phyloP scores from a whole-genome alignment of 192 early-diverging fungal species.

The Coemansia sp. region DNA sequence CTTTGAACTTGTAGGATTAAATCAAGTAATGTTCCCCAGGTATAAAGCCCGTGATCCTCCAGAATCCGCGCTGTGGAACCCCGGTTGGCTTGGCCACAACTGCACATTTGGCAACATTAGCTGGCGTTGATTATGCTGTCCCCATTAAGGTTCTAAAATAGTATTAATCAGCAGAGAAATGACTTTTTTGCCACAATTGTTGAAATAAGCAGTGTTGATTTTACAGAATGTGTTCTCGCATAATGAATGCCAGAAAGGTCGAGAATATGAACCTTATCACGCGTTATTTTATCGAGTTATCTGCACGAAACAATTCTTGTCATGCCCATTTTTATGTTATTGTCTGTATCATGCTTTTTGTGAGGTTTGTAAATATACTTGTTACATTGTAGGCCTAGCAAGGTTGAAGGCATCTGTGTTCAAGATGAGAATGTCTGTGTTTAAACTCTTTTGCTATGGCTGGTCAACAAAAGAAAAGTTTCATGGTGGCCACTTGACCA shows the following conservation, averaged over 20 bases:
- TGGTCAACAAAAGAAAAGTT: too few relatives aligned
- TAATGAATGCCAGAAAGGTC: neutral
- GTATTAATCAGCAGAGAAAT: neutral
- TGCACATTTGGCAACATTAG: neutral
- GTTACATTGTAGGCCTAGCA: neutral
- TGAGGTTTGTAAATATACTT: neutral
- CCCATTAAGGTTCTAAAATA: neutral
- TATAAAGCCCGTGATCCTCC: too few relatives aligned
- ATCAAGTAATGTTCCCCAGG: too few relatives aligned
- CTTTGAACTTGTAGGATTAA: too few relatives aligned
- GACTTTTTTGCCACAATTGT: neutral
- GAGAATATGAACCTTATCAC: neutral
- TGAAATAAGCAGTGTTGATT: neutral
- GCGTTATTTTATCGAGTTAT: neutral
- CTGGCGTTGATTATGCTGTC: neutral
- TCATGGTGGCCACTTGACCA: too few relatives aligned
- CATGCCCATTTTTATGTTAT: neutral
- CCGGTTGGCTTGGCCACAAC: neutral
- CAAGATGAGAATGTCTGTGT: neutral
- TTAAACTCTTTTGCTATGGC: too few relatives aligned
- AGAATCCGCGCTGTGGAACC: too few relatives aligned
- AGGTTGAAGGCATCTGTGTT: neutral
- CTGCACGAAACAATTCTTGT: neutral
- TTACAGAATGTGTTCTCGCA: neutral
- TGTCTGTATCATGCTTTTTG: neutral